Percentiles rank a stretch among this genome's conserved stretches.
These are phyloP conservation scores for Golovinomyces cichoracearum DNA, from an alignment of 2,329 filamentous ascomycete genomes.

Conservation along the genomic window DNA sequence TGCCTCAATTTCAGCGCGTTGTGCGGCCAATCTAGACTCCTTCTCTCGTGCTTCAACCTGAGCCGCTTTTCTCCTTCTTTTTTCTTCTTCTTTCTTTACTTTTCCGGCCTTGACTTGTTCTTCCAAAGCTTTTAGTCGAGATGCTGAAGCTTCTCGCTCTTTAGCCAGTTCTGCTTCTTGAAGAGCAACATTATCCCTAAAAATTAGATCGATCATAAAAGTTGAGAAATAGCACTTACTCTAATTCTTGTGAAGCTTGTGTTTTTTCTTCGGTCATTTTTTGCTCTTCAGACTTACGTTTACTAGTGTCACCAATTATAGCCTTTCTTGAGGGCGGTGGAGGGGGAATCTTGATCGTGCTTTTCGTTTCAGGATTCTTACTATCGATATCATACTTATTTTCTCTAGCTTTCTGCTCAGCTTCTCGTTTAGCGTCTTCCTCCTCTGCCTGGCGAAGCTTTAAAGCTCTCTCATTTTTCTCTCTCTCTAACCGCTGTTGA, in stretches of 20 bases:
- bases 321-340: slow-evolving; percentile 60
- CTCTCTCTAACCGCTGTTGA: slow-evolving; percentile 65
- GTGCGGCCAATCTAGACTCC: slow-evolving; percentile 57
- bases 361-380: slow-evolving; percentile 4
- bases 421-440: slow-evolving; percentile 69
- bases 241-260: slow-evolving; percentile 46
- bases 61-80: slow-evolving; percentile 71
- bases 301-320: slow-evolving; percentile 30
- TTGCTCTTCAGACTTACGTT: slow-evolving; percentile 31
- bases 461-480: slow-evolving; percentile 64
- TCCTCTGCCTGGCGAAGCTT: slow-evolving; percentile 76
- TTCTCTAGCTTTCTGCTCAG: slow-evolving; percentile 41
- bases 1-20: slow-evolving; percentile 75
- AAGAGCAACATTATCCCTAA: slow-evolving; percentile 43
- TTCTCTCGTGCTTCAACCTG: slow-evolving; percentile 69
- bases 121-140: slow-evolving; percentile 67
- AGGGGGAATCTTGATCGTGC: slow-evolving; percentile 43
- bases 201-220: slow-evolving; percentile 5
- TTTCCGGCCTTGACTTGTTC: slow-evolving; percentile 86
- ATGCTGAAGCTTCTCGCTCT: slow-evolving; percentile 57
- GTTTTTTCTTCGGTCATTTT: slow-evolving; percentile 42
- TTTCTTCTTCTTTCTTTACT: slow-evolving; percentile 88
- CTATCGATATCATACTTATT: slow-evolving; percentile 14
- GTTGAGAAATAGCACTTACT: slow-evolving; percentile 35
- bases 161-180: slow-evolving; percentile 59